Conservation (phyloP, 2,329 filamentous ascomycete genomes). For the Colletotrichum karsti region DNA sequence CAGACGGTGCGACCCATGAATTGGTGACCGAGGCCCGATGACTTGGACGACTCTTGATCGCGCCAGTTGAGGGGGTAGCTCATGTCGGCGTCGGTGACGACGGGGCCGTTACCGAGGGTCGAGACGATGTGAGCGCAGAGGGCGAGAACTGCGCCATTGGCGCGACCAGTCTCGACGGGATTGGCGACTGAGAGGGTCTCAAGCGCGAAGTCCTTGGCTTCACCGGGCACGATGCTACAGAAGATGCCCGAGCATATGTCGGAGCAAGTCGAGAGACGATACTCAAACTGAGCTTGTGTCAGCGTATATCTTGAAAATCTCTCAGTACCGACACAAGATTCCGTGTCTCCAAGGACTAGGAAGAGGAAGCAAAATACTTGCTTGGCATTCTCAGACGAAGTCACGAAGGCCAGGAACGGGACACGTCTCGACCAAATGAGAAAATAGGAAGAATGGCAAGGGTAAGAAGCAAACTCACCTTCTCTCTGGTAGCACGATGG, state of each 20-base stretch:
- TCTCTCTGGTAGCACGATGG: conserved; percentile 61
- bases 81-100: conserved; percentile 83
- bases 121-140: conserved; percentile 82
- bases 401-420: no score
- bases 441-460: background rate
- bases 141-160: conserved; percentile 63
- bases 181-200: conserved; percentile 63
- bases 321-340: background rate
- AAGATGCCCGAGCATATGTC: conserved; percentile 85
- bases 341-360: no score
- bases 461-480: conserved; percentile 49
- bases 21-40: conserved; percentile 69
- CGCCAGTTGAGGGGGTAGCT: conserved; percentile 74
- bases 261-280: conserved; percentile 78
- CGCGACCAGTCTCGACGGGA: conserved; percentile 67
- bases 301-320: background rate
- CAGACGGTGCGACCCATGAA: conserved; percentile 78
- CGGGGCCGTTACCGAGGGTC: conserved; percentile 70
- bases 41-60: conserved; percentile 45
- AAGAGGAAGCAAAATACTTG: background rate
- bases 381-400: no score
- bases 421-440: no score
- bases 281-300: conserved; percentile 67
- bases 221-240: conserved; percentile 65
- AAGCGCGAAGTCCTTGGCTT: conserved; percentile 55